Percentiles rank a stretch among this genome's conserved stretches.
phyloP scores from a whole-genome alignment of 768 basidiomycete species.

The Tricholoma terreum region DNA sequence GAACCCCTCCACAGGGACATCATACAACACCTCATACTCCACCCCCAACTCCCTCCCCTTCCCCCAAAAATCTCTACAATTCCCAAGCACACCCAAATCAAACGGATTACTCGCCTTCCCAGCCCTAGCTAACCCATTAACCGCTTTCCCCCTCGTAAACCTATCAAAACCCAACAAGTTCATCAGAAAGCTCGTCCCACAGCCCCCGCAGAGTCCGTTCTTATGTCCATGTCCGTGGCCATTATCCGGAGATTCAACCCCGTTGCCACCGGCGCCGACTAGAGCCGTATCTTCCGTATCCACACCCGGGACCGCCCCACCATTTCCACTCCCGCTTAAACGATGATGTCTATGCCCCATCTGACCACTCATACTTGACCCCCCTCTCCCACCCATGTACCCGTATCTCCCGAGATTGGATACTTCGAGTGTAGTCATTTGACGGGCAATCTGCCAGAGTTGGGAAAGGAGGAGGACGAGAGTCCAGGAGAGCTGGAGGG shows the following conservation, averaged over 20 bases:
- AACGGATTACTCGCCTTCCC: conserved; percentile 86
- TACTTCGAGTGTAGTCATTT: conserved; percentile 96
- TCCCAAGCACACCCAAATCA: conserved; percentile 71
- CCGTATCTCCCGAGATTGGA: conserved; percentile 94
- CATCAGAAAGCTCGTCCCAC: conserved; percentile 72
- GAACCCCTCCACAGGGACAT: conserved; percentile 86
- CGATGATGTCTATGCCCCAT: conserved; percentile 72
- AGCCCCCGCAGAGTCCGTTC: conserved; percentile 38
- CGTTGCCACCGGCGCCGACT: conserved; percentile 24
- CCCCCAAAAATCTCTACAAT: conserved; percentile 95
- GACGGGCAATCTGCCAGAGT: conserved; percentile 87
- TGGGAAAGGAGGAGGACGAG: conserved; percentile 81
- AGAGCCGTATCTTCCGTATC: conserved; percentile 48
- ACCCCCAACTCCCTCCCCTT: conserved; percentile 82
- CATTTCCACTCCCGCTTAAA: conserved; percentile 14
- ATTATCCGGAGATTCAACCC: conserved; percentile 14
- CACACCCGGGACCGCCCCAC: conserved; percentile 37
- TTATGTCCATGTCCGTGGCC: conserved; percentile 45
- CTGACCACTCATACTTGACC: conserved; percentile 62
- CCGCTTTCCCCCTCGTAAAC: conserved; percentile 89
- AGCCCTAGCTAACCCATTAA: conserved; percentile 78
- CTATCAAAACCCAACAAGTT: conserved; percentile 90
- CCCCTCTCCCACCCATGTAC: conserved; percentile 92
- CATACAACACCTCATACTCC: conserved; percentile 86
- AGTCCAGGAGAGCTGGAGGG: conserved; percentile 96